Base-by-base conservation (phyloP, 768 basidiomycete species). In the Amanita inopinata region DNA sequence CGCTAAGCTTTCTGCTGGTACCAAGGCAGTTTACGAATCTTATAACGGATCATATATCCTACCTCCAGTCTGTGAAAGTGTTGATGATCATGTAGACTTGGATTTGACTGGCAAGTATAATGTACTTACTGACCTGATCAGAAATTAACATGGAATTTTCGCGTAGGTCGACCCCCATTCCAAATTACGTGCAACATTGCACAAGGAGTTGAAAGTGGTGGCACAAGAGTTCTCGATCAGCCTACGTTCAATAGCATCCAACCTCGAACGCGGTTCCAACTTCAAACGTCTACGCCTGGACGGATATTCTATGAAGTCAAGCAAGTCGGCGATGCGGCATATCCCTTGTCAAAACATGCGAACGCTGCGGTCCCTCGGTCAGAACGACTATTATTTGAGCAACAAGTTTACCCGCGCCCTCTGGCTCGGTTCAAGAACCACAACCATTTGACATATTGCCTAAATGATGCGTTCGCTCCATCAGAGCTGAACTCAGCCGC, bases 141-240 rank as follows among this genome's bases (percentile, higher is more conserved):
- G n/a, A n/a, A n/a, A n/a, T n/a, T n/a, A n/a, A 18, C 4, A 15
- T 43, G 5, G 18, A 12, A 15, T 18, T 28, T 28, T 6, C 19
- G n/a, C n/a, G n/a, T 52, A 86, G 92, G 92, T 38, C 78, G 80
- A 15, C 80, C 89, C n/a, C 92, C 92, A 0, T 97, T 93, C 74
- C 83, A 94, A 56, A 80, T 94, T 48, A 82, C 76, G 73, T 96
- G 93, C 60, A 85, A 88, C 50, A 76, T 90, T 41, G 87, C 83
- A 1, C 73, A 76, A 56, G 71, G 80, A 39, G 71, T 66, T 40
- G 83, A 81, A 6, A 64, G 66, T 12, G 83, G 86, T 3, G 81
- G 77, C 4, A 83, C 78, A 1, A 76, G 68, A 47, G 68, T 89
- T 35, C 63, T 85, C 22, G 84, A 80, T 45, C 83, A 87, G 49